Conservation (phyloP, 495 filamentous ascomycete species). For the Neurospora intermedia region DNA sequence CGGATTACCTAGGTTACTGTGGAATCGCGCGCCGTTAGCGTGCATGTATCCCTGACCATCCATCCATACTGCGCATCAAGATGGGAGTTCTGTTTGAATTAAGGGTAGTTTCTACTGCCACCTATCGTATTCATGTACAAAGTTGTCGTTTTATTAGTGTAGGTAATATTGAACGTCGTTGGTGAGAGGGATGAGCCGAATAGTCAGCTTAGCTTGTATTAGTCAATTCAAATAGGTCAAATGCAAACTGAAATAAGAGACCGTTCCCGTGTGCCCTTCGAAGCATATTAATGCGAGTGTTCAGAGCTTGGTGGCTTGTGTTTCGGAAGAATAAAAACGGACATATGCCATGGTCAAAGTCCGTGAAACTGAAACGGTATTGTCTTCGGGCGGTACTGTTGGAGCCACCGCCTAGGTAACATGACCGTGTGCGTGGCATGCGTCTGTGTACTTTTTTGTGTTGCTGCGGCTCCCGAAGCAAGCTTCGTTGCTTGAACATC, state of each 20-base stretch:
- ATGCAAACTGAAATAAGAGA: not conserved
- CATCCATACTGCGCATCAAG: not conserved
- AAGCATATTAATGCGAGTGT: not conserved
- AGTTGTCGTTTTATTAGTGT: not conserved
- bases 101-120: not conserved
- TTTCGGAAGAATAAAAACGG: not conserved
- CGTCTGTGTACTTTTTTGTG: not conserved
- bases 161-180: not conserved
- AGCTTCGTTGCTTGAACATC: not conserved
- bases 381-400: not conserved
- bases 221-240: not conserved
- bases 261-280: not conserved
- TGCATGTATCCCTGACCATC: not conserved
- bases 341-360: not conserved
- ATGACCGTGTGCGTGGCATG: not conserved
- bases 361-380: not conserved
- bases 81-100: not conserved
- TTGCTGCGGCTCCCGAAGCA: not conserved
- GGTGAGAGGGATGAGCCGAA: not conserved
- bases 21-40: not conserved
- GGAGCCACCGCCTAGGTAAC: not conserved
- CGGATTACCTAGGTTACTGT: not conserved
- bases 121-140: not conserved
- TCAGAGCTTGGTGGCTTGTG: not conserved
- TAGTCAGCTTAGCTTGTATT: not conserved